Evolutionary conservation across 2,329 filamentous ascomycete species (phyloP), one percentile per base, ranked within the genome.

Genomic region (Talaromyces verruculosus): DNA sequence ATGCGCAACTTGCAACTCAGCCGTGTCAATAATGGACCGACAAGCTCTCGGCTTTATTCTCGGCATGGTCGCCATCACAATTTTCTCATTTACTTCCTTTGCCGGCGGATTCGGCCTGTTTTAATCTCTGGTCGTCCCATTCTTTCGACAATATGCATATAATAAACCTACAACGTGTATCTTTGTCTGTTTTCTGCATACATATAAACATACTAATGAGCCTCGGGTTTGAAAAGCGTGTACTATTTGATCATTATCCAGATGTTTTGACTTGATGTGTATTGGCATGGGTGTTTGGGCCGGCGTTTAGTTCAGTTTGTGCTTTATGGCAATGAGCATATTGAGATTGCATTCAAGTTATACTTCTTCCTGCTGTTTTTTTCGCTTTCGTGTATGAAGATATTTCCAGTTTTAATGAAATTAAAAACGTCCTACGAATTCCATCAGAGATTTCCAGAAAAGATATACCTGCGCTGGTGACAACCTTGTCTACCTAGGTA

Each of bases 1-100:
- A 33, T 89, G 87, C 74, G 81, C 84, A 25, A 87, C 84, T 28
- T 89, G 87, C 77, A 85, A 78, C 68, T 69, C 74, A 33, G 86
- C 84, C 8, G 72, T 86, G 22, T 84, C 83, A 3, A 75, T 80
- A 30, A 78, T 82, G 68, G 84, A 88, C 70, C 81, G 80, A 60
- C 81, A 87, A 72, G 85, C 85, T 0, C 72, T 89, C 53, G 82
- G 81, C 64, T 84, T 87, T 68, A 75, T 87, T 65, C 70, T 87
- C 67, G 80, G 83, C 67, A 88, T 87, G 77, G 81, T 80, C 22
- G 76, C 79, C 35, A 81, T 88, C 61, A 88, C 86, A 5, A 72
- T 88, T 33, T 74, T 84, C 39, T 87, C 85, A 5, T 88, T 89
- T 71, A 82, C 84, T 47, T 82, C 81, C 79, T 84, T 84, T 68